Percentiles rank a stretch among this genome's conserved stretches.
These are phyloP conservation scores for Coemansia sp. DNA, from an alignment of 192 early-diverging fungal species.

Conservation along the genomic window DNA sequence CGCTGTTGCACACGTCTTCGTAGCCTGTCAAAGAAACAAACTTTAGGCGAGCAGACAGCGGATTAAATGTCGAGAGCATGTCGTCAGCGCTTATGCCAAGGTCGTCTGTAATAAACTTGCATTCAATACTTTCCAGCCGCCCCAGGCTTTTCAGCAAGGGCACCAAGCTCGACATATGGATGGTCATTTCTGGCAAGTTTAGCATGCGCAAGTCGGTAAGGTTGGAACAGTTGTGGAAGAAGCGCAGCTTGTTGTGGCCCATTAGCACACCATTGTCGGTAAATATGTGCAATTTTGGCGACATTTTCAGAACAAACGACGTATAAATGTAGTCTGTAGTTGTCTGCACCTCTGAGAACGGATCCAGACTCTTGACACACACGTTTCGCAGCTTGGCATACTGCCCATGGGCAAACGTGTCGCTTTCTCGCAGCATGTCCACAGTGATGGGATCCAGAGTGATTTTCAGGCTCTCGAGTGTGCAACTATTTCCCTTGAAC, in stretches of 20 bases:
- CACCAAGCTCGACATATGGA: background rate
- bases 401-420: constrained; percentile 9
- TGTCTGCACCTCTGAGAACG: background rate
- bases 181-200: background rate
- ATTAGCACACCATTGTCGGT: background rate
- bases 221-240: background rate
- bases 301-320: constrained; percentile 7
- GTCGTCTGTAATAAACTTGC: background rate
- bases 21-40: background rate
- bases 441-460: background rate
- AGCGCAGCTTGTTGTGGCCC: background rate
- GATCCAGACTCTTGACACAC: background rate
- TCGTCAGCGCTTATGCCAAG: background rate
- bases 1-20: background rate
- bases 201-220: background rate
- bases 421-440: constrained; percentile 5
- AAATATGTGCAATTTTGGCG: background rate
- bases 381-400: constrained; percentile 3
- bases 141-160: background rate
- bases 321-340: background rate
- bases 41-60: background rate
- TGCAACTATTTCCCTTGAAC: constrained; percentile 14
- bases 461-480: constrained; percentile 12
- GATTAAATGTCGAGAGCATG: background rate
- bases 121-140: background rate